phyloP scores from a whole-genome alignment of 2,329 filamentous ascomycete genomes.

The Harringtonia lauricola region DNA sequence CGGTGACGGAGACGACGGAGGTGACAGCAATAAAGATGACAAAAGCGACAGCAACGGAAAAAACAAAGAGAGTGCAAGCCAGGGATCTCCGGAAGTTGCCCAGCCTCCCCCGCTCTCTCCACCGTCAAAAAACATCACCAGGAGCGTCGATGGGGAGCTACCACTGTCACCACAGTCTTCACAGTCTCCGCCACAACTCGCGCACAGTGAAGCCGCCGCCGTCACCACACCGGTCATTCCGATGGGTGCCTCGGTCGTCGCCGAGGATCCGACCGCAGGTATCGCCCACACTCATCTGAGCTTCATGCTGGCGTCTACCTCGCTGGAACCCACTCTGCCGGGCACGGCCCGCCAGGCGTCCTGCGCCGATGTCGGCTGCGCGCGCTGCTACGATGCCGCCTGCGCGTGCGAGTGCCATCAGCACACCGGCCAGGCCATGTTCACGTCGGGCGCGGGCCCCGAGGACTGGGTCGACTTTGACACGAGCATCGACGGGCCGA shows the following conservation, averaged over 20 bases:
- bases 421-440: background rate
- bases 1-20: no score
- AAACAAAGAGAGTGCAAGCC: no score
- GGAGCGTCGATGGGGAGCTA: background rate
- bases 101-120: no score
- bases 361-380: background rate
- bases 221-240: background rate
- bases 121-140: background rate
- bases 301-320: no score
- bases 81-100: no score
- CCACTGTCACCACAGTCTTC: background rate
- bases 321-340: no score
- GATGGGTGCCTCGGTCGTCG: no score
- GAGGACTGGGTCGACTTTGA: slow-evolving; percentile 1
- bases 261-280: no score
- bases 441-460: background rate
- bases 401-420: background rate
- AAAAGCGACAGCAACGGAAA: no score
- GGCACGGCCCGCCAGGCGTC: no score
- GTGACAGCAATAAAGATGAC: no score
- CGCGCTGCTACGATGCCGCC: background rate
- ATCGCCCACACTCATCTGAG: no score
- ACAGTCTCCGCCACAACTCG: background rate
- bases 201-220: background rate
- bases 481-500: background rate